Conservation (phyloP, 2,329 filamentous ascomycete species). For the Cytospora schulzeri region DNA sequence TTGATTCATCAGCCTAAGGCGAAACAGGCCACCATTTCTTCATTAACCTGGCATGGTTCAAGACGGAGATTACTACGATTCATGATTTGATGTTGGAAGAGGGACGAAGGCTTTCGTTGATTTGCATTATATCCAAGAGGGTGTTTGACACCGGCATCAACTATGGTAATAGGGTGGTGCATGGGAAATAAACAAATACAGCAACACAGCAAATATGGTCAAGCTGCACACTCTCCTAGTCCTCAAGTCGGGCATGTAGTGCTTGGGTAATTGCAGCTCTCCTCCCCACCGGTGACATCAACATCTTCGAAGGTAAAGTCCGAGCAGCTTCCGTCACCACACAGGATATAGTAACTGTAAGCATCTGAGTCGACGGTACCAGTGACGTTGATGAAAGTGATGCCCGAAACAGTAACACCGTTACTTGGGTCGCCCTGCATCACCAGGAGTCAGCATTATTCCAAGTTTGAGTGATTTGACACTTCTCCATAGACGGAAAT, state of each 20-base stretch:
- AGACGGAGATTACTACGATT: not conserved
- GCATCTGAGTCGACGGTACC: constrained; percentile 10
- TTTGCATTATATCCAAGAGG: not conserved
- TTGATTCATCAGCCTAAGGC: not conserved
- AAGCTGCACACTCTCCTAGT: not conserved
- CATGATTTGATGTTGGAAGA: not conserved
- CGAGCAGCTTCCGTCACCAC: not conserved
- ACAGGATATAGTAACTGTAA: not conserved
- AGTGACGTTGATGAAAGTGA: not conserved
- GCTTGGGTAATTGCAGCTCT: constrained; percentile 6
- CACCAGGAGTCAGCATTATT: not conserved
- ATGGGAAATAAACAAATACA: not conserved
- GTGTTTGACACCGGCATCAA: not conserved
- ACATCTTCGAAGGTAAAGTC: constrained; percentile 2
- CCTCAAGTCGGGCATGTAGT: constrained; percentile 2
- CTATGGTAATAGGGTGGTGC: not conserved
- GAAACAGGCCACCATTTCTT: not conserved
- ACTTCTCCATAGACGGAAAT: not conserved
- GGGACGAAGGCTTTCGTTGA: too few relatives aligned
- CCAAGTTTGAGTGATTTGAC: not conserved
- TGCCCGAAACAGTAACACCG: not conserved
- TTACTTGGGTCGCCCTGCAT: not conserved
- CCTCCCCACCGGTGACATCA: not conserved
- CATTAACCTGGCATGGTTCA: not conserved
- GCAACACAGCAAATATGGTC: not conserved